Evolutionary conservation across 495 filamentous ascomycete species (phyloP).

Genomic region (Penicillium daleae): DNA sequence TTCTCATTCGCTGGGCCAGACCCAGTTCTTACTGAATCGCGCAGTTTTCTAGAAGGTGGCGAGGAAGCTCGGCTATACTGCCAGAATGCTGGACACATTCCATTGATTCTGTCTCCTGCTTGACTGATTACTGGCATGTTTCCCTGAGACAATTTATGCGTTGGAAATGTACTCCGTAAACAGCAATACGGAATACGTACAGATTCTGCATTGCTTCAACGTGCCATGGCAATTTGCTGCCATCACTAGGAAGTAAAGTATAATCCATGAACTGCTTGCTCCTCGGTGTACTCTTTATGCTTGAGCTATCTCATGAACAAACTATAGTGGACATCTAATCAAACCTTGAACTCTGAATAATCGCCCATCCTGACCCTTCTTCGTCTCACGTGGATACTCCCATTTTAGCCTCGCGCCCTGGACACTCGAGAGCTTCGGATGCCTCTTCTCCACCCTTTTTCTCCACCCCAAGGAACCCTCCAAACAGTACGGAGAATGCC

Average conservation of each 20-base stretch:
- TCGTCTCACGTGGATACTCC: constrained; percentile 26
- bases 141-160: constrained; percentile 12
- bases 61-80: constrained; percentile 24
- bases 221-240: not conserved
- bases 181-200: not conserved
- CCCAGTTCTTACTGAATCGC: constrained; percentile 25
- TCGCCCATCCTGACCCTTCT: not conserved
- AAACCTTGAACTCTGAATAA: not conserved
- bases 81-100: constrained; percentile 15
- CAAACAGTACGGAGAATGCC: constrained; percentile 25
- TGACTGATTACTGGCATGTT: constrained; percentile 5
- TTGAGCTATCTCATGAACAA: not conserved
- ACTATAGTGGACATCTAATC: not conserved
- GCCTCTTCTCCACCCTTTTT: constrained; percentile 29
- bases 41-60: constrained; percentile 37
- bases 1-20: constrained; percentile 28
- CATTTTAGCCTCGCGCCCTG: not conserved
- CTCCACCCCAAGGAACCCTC: constrained; percentile 28
- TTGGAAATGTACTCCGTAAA: not conserved
- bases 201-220: not conserved
- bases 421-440: constrained; percentile 6
- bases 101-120: constrained; percentile 9
- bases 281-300: not conserved
- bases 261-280: not conserved
- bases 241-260: not conserved